Percentiles rank a stretch among this genome's conserved stretches.
phyloP scores from a whole-genome alignment of 768 basidiomycete genomes.

The Russula abietina region DNA sequence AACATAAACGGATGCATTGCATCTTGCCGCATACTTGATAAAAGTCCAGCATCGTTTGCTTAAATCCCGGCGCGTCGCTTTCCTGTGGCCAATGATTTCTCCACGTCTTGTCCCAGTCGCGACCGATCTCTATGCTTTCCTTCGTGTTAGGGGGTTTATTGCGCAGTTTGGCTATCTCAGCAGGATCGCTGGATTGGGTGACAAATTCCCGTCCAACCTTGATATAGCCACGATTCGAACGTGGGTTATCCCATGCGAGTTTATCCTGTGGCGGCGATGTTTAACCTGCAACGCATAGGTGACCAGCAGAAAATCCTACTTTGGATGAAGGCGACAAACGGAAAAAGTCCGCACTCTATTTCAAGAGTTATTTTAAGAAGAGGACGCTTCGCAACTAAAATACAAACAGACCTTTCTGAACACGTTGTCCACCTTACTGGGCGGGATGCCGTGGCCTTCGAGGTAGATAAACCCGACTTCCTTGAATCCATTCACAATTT shows the following conservation, averaged over 20 bases:
- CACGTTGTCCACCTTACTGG: slow-evolving; percentile 48
- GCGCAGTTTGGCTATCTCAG: slow-evolving; percentile 71
- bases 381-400: background rate
- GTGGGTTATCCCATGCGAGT: slow-evolving; percentile 80
- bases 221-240: slow-evolving; percentile 82
- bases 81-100: slow-evolving; percentile 78
- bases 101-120: slow-evolving; percentile 73
- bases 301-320: slow-evolving; percentile 31
- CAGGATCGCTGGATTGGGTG: slow-evolving; percentile 61
- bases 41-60: slow-evolving; percentile 67
- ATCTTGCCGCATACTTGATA: slow-evolving; percentile 44
- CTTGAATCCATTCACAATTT: slow-evolving; percentile 73
- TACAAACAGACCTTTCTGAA: slow-evolving; percentile 53
- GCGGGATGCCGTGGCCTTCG: slow-evolving; percentile 61
- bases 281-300: background rate
- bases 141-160: slow-evolving; percentile 73
- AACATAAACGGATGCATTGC: background rate
- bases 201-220: slow-evolving; percentile 75
- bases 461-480: slow-evolving; percentile 79
- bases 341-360: slow-evolving; percentile 75
- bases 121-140: slow-evolving; percentile 85
- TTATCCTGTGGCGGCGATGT: slow-evolving; percentile 36
- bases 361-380: background rate
- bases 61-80: slow-evolving; percentile 57
- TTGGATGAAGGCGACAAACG: slow-evolving; percentile 54